Evolutionary conservation across 1,284 basidiomycete genomes (phyloP), one percentile per base, ranked within the genome.

Genomic region (Xerocomus cyaneibrunnescens): DNA sequence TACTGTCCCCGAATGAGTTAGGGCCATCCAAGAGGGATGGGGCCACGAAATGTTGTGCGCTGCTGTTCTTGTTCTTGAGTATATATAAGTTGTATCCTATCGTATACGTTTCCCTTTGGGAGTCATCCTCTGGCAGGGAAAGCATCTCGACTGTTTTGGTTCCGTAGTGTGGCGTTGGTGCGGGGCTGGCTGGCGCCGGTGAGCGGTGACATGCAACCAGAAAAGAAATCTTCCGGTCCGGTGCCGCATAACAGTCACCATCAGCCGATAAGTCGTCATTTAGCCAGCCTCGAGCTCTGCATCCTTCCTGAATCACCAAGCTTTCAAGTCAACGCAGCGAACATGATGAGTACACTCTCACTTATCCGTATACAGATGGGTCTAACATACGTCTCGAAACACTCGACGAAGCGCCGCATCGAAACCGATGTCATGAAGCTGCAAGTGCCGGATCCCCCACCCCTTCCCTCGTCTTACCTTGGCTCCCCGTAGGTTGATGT

Each of bases 391-490:
- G 30, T 50, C 45, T 32, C 19, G 48, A 51, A 65, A 62, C 49
- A 71, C 69, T 57, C 69, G 54, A 84, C 85, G 38, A 98, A 94
- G 74, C 89, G 96, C 59, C 88, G 96, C 55, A 96, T 98, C 71
- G 96, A 99, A 75, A 98, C 94, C 47, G 96, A 99, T 79, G 94
- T 99, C 52, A 98, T 98, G 94, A 98, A 98, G 78, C 78, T 99
- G 95, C 97, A 70, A 68, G 87, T 76, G 27, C 28, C 37, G 39
- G 32, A 25, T 48, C 39, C 35, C 34, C 38, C 17, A 42, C 31
- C 21, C 36, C 21, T 34, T 47, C 45, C 22, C 34, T 39, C 54
- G 32, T 48, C 55, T 64, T 16, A 67, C 47, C 25, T 22, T 32
- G 19, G 5, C 32, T 42, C 31, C 19, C 49, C 47, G n/a, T 69